These are phyloP conservation scores for Diversispora epigaea DNA, from an alignment of 192 early-diverging fungal genomes.

Conservation along the genomic window DNA sequence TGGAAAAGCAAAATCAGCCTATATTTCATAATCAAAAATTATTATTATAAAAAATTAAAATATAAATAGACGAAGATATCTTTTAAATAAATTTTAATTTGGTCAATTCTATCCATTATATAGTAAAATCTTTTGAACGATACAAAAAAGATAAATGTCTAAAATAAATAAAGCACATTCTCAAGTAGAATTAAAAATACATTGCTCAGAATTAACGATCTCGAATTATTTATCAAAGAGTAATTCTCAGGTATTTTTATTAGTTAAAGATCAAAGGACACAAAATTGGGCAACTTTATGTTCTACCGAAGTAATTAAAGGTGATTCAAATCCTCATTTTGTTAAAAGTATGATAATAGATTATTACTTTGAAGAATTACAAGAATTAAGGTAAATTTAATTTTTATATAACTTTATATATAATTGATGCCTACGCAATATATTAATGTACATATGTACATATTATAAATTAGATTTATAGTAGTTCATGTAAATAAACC, in stretches of 20 bases:
- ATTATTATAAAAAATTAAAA: too few species aligned
- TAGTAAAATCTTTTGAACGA: too few species aligned
- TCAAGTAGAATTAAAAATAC: slow-evolving; percentile 19
- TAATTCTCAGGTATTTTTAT: slow-evolving; percentile 41
- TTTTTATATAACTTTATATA: not conserved
- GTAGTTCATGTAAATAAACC: slow-evolving; percentile 44
- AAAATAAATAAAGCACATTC: not conserved
- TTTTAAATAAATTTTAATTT: too few species aligned
- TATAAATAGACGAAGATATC: too few species aligned
- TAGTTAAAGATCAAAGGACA: slow-evolving; percentile 31
- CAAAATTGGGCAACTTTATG: slow-evolving; percentile 19
- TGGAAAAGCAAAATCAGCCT: too few species aligned
- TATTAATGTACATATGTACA: too few species aligned
- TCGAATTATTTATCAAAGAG: too few species aligned
- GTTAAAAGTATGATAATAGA: slow-evolving; percentile 41
- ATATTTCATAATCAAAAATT: too few species aligned
- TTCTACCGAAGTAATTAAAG: slow-evolving; percentile 48
- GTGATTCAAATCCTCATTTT: slow-evolving; percentile 51
- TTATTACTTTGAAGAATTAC: slow-evolving; percentile 40
- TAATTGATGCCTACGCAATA: not conserved
- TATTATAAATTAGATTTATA: slow-evolving; percentile 35
- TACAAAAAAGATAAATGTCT: too few species aligned
- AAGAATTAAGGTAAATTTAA: slow-evolving; percentile 21
- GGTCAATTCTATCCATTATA: too few species aligned
- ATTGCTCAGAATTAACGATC: slow-evolving; percentile 27